A percentile compares a stretch with the other conserved stretches of the same genome.
Evolutionary conservation across 73 alveolate genomes (phyloP).

Genomic region (Vitrella brassicaformis): DNA sequence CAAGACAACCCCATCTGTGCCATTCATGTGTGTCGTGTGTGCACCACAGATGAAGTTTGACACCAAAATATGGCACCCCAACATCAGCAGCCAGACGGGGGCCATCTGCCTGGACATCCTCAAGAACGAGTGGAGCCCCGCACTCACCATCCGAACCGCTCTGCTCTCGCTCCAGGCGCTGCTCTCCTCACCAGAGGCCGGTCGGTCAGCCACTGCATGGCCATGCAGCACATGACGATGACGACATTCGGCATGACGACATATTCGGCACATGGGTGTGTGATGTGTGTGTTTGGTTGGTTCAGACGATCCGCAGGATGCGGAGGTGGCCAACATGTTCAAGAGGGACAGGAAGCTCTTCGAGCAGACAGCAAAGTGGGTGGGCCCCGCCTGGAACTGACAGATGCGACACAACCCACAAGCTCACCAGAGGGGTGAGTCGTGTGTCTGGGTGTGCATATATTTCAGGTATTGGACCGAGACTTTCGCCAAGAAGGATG

Average conservation of each 20-base stretch:
- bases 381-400: too few species aligned
- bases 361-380: slow-evolving; percentile 49
- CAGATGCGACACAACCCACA: too few species aligned
- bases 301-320: slow-evolving; percentile 79
- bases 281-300: not conserved
- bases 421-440: too few species aligned
- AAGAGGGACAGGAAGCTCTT: slow-evolving; percentile 61
- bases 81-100: slow-evolving; percentile 63
- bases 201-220: too few species aligned
- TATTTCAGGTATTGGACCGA: not conserved
- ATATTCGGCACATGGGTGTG: not conserved
- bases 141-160: slow-evolving; percentile 85
- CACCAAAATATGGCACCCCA: slow-evolving; percentile 86
- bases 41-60: slow-evolving; percentile 79
- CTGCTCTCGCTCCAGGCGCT: slow-evolving; percentile 76
- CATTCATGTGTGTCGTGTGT: too few species aligned
- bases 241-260: not conserved
- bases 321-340: slow-evolving; percentile 79
- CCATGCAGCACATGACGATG: too few species aligned
- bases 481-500: not conserved
- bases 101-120: slow-evolving; percentile 79
- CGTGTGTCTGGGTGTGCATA: not conserved
- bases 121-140: slow-evolving; percentile 90
- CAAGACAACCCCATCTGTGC: too few species aligned
- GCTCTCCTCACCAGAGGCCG: slow-evolving; percentile 76